phyloP scores from a whole-genome alignment of 768 basidiomycete species.

The Hydnomerulius pinastri region DNA sequence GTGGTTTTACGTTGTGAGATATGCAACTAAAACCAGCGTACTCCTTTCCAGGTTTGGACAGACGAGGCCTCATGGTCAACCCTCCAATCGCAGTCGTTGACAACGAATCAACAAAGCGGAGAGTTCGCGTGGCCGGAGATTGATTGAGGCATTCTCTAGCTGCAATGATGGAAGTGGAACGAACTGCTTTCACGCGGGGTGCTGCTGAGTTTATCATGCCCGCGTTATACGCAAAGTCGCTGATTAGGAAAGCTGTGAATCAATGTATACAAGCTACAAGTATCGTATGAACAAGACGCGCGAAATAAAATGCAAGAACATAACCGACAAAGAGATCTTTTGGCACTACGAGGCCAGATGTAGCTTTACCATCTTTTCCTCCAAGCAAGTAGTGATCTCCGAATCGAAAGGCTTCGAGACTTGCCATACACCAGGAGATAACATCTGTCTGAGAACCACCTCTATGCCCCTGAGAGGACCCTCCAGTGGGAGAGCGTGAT shows the following conservation, averaged over 20 bases:
- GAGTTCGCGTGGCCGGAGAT: no score
- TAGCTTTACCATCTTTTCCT: slow-evolving; percentile 28
- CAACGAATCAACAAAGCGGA: no score
- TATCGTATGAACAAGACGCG: neutral
- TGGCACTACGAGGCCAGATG: slow-evolving; percentile 17
- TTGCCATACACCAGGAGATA: slow-evolving; percentile 30
- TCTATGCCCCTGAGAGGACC: slow-evolving; percentile 44
- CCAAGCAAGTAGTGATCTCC: slow-evolving; percentile 11
- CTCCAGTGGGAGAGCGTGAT: slow-evolving; percentile 52
- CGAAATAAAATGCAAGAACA: neutral
- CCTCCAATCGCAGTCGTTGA: no score
- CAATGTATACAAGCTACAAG: neutral
- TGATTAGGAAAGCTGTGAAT: neutral
- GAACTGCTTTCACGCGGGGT: no score
- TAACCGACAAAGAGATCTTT: neutral
- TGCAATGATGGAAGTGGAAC: no score
- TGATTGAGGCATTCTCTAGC: no score
- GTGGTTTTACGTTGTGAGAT: no score
- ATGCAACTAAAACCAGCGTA: no score
- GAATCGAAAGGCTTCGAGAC: slow-evolving; percentile 21
- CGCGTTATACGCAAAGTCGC: no score
- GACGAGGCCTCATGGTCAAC: no score
- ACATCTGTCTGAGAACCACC: slow-evolving; percentile 45
- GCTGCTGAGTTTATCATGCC: no score
- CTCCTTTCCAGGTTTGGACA: no score